phyloP scores from a whole-genome alignment of 2,329 filamentous ascomycete species.

The Rutstroemia sp. region DNA sequence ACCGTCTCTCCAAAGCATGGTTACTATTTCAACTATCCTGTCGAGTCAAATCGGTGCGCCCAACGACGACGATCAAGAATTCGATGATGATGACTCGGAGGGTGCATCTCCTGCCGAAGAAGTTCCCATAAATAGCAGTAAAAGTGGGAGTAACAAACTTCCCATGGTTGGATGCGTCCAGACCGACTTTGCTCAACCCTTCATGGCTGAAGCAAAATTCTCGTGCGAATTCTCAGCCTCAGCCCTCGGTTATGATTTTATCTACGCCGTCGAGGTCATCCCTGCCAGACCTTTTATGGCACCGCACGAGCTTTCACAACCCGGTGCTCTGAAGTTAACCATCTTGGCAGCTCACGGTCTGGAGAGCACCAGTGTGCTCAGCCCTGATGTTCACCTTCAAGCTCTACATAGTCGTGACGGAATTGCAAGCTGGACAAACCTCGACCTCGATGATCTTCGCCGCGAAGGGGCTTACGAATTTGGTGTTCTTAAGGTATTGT shows the following conservation, averaged over 20 bases:
- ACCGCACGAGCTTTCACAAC: constrained; percentile 14
- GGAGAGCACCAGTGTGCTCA: constrained; percentile 15
- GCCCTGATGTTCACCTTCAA: constrained; percentile 19
- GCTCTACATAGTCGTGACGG: constrained; percentile 16
- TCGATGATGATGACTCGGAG: background rate
- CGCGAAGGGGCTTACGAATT: constrained; percentile 7
- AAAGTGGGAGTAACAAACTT: background rate
- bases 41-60: background rate
- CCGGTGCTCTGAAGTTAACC: constrained; percentile 18
- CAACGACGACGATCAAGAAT: background rate
- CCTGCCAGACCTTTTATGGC: constrained; percentile 14
- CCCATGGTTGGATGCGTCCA: background rate
- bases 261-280: constrained; percentile 22
- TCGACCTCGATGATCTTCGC: background rate
- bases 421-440: background rate
- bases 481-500: constrained; percentile 12
- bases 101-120: too few relatives aligned
- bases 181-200: background rate
- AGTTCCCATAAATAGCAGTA: background rate
- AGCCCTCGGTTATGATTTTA: constrained; percentile 25
- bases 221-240: constrained; percentile 22
- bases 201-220: constrained; percentile 20
- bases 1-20: background rate
- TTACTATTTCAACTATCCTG: background rate
- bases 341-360: constrained; percentile 26